phyloP scores from a whole-genome alignment of 2,329 filamentous ascomycete genomes.

The Penicillium brasilianum region DNA sequence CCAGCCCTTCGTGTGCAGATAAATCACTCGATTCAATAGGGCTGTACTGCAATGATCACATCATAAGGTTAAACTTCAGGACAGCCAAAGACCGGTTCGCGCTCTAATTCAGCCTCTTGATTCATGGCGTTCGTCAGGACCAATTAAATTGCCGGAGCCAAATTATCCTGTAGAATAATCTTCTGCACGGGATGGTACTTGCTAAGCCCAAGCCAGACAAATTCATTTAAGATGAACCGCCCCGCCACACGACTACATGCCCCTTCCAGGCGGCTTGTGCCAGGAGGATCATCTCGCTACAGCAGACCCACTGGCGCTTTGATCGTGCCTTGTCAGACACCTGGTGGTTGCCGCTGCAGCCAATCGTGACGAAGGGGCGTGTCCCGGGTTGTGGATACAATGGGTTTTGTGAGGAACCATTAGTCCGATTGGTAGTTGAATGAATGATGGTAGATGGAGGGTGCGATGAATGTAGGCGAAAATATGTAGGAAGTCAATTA shows the following conservation, averaged over 20 bases:
- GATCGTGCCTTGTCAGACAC: background rate
- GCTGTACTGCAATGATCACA: background rate
- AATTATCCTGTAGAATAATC: background rate
- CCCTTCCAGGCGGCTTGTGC: background rate
- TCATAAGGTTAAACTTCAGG: background rate
- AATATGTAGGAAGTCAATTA: background rate
- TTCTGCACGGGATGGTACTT: background rate
- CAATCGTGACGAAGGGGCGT: background rate
- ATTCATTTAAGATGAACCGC: background rate
- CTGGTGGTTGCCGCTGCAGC: background rate
- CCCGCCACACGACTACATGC: background rate
- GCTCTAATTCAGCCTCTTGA: background rate
- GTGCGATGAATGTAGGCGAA: too few relatives aligned
- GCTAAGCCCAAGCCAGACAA: background rate
- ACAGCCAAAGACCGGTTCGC: background rate
- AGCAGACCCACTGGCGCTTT: background rate
- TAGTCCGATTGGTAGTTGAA: background rate
- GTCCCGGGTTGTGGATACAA: background rate
- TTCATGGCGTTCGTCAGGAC: background rate
- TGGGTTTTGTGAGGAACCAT: background rate
- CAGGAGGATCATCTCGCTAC: constrained; percentile 11
- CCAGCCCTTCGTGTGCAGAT: background rate
- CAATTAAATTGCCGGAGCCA: background rate
- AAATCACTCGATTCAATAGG: background rate
- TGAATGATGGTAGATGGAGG: background rate